Base-by-base conservation (phyloP, 768 basidiomycete species). In the Pisolithus albus region DNA sequence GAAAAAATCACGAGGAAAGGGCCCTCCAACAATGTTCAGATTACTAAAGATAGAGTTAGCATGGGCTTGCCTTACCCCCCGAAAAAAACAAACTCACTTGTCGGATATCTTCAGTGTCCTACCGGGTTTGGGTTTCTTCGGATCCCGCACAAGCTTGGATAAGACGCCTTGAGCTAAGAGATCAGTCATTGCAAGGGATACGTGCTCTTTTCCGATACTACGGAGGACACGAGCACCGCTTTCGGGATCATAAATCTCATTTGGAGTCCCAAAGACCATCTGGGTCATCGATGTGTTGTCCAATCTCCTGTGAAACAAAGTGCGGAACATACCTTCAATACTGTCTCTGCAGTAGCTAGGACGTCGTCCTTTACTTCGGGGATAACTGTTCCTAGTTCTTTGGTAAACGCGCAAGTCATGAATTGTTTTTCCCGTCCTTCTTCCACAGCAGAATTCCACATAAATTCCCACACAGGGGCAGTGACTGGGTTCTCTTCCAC, bases 251-350 rank as follows among this genome's bases (percentile, higher is more conserved):
- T 91, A 93, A 19, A 67, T 69, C 52, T 88, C 89, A 54, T 74
- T 72, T 1, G 88, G 83, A 1, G 84, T 84, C 11, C 86, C 83
- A 47, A 92, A 75, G 5, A 79, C 78, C 84, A 92, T 88, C 91
- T 92, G 49, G 37, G 5, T 50, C 47, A 23, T 18, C 24, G 34
- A 60, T n/a, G 53, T 48, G 26, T 46, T 30, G 5, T 30, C 40
- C 6, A 26, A 18, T n/a, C 44, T 21, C 46, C 18, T 5, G 21
- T 36, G 23, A 8, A 18, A 18, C 28, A 24, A 32, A 24, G 21
- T 21, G 39, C 1, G 30, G 6, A 51, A 51, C 57, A 49, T 55
- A 83, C 90, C 80, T 92, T 92, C 30, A 91, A 61, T 4, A 80
- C 82, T 23, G 81, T 72, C 60, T 92, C 86, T 1, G 86, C 84